Base-by-base conservation (phyloP, 108 stramenopile species). In the Cyclotella distinguenda region DNA sequence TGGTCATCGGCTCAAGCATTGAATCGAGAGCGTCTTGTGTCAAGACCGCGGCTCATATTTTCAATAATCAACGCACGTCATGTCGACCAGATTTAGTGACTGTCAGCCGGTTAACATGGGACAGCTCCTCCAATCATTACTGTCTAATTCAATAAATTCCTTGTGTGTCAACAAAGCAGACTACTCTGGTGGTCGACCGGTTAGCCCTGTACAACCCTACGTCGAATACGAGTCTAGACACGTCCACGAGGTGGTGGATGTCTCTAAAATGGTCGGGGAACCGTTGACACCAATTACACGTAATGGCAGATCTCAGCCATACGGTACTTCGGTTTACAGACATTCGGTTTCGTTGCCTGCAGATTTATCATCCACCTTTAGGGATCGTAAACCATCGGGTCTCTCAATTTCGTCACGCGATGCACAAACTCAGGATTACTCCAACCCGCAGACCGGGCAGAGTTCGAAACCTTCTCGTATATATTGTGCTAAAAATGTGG, bases 401-500 rank as follows among this genome's bases (percentile, higher is more conserved):
- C 60, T 62, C 18, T 45, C 70, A 35, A 54, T 70, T 0, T 36
- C 32, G 12, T 10, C 43, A 10, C 43, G 50, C 26, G 39, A 60
- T 52, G 30, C 31, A 16, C 22, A 22, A 4, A 34, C 52, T 6
- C n/a, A 28, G 4, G 38, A 60, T 61, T 33, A 39, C 4, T 36
- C 59, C 21, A 35, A 58, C 1, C 18, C 53, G 10, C 66, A 53
- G 39, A 12, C 42, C 11, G 45, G 32, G 4, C 28, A 11, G 18
- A 44, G 22, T 47, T 33, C 22, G 27, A 22, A 28, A 44, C 60
- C 53, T 6, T 34, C 70, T 10, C 60, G 42, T 11, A 70, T 70
- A 26, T 70, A 60, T 31, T 62, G 70, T 30, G 60, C 70, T 0
- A 61, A 47, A n/a, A 70, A 70, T 62, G 60, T 70, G 6, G 70